Base-by-base conservation (phyloP, 768 basidiomycete genomes). In the Ramaria sp. region DNA sequence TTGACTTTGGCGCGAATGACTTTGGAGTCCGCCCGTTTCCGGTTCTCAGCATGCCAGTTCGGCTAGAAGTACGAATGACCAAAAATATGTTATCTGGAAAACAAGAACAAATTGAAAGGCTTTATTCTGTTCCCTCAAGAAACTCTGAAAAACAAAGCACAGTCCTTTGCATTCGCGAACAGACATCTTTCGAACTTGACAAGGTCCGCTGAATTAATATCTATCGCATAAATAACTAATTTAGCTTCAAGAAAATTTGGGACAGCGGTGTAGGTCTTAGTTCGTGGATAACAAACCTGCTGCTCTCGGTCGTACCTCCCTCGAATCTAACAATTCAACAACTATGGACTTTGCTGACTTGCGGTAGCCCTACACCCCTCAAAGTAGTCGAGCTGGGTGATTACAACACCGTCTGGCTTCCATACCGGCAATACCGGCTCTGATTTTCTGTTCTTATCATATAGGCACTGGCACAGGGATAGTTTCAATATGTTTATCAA, bases 121-220 rank as follows among this genome's bases (percentile, higher is more conserved):
- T 76, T 1, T 86, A 83, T 63, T 59, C 66, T 24, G 50, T 79
- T 20, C 64, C 65, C 37, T 20, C 57, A 4, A 25, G 6, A 22
- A 13, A 58, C 25, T n/a, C 16, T n/a, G 48, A 36, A 37, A 32
- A 32, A 32, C 49, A 37, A 24, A 42, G 47, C 52, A 52, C 25
- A 52, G 58, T 39, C 61, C 57, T 94, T 57, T 70, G 64, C 30
- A 71, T 96, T 22, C 71, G 69, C 16, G 93, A 96, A 62, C 84
- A 88, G 62, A 92, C 87, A 0, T 87, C 87, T 1, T 95, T 90
- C 64, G 93, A 94, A 63, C 73, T 95, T 3, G 93, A 96, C 73
- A 95, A 96, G 80, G 93, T 89, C 58, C 63, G 74, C n/a, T 59
- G 15, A 28, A 16, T 10, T 8, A 2, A 27, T 25, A 18, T 37